phyloP scores from a whole-genome alignment of 495 filamentous ascomycete species.

The Lichina pygmaea region DNA sequence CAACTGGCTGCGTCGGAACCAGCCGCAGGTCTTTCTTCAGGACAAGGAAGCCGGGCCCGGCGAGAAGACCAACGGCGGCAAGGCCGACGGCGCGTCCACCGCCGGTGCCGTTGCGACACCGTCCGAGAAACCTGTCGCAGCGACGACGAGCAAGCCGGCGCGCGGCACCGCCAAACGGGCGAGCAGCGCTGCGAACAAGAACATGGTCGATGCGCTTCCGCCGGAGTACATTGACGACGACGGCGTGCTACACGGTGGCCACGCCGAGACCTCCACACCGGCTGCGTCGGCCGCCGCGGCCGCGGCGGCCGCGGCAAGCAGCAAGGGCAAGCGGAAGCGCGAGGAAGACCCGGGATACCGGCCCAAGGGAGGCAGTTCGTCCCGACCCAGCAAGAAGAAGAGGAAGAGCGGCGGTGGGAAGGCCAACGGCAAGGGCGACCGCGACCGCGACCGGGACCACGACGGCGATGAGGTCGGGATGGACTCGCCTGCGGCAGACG shows the following conservation, averaged over 20 bases:
- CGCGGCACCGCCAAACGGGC: background rate
- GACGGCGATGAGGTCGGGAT: too few species aligned
- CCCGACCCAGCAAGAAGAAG: slow-evolving; percentile 1
- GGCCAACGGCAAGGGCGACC: too few species aligned
- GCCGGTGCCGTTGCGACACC: background rate
- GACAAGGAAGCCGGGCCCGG: slow-evolving; percentile 29
- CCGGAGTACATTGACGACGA: background rate
- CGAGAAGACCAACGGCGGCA: background rate
- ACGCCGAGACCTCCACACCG: background rate
- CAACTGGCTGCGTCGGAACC: slow-evolving; percentile 69
- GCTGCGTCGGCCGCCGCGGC: background rate
- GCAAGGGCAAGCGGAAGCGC: slow-evolving; percentile 2
- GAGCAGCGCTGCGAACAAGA: background rate
- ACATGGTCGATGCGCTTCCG: background rate
- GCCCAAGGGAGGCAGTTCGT: slow-evolving; percentile 3
- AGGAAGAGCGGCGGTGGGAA: background rate
- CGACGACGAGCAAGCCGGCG: background rate
- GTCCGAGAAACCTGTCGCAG: background rate
- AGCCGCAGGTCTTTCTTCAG: slow-evolving; percentile 61
- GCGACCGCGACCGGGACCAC: too few species aligned
- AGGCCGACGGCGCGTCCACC: slow-evolving; percentile 1
- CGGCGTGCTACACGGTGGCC: background rate
- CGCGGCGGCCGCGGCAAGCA: background rate
- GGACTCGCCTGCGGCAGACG: too few species aligned
- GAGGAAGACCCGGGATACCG: slow-evolving; percentile 3